Base-by-base conservation (phyloP, 768 basidiomycete genomes). In the Podaxis sp. region DNA sequence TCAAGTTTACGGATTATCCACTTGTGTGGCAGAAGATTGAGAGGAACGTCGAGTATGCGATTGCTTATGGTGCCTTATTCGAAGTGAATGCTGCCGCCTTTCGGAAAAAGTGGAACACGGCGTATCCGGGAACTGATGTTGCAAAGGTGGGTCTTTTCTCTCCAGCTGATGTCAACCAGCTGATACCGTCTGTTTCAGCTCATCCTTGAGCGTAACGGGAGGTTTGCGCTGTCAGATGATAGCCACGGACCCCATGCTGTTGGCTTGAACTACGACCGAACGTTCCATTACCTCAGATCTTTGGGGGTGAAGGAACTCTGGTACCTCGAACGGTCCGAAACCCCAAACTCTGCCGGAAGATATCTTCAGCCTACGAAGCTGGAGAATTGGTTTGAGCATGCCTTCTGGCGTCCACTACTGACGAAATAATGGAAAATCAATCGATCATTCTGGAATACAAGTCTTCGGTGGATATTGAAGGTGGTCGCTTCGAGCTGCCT, bases 81-180 rank as follows among this genome's bases (percentile, higher is more conserved):
- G 97, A 99, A 75, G 77, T 92, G 44, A 99, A 96, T 68, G 88
- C 95, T 24, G 93, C 97, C 10, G 95, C 95, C 8, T 88, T 98
- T 70, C 78, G 95, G 69, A 99, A 99, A 71, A 87, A 89, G 12
- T 99, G 97, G 97, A 73, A 76, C 10, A 84, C 86, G 2, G 84
- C 90, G 3, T 99, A 96, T 75, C 96, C 97, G 0, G 92, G 83
- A 1, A 73, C 75, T 59, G 95, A 97, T 66, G 82, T 96, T 13
- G 76, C 93, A 11, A 71, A 87, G 78, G 96, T 90, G 70, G 62
- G 73, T 63, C 62, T 51, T 62, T 55, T 67, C n/a, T 55, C 56
- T 17, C 11, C 33, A 46, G 33, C 4, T 30, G 17, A 10, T 30
- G 11, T 10, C n/a, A 8, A 46, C 15, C 17, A 38, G 6, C 52